A percentile compares a stretch with the other conserved stretches of the same genome.
Conservation (phyloP, 768 basidiomycete species). For the Filobasidium wieringae region DNA sequence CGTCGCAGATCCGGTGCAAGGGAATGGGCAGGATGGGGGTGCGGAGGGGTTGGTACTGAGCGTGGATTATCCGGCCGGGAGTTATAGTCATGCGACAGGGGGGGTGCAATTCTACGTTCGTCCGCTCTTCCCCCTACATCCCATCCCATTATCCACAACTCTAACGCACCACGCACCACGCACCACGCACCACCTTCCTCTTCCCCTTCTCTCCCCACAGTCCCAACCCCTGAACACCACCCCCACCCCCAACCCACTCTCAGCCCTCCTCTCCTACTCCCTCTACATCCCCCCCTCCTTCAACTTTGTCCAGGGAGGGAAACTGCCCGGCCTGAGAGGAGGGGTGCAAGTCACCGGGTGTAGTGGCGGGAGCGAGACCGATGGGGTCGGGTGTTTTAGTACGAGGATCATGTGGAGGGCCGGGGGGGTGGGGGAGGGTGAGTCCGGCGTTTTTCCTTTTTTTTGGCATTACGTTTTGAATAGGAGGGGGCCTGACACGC, state of each 20-base stretch:
- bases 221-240: not conserved
- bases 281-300: conserved; percentile 67
- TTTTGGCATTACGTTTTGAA: conserved; percentile 39
- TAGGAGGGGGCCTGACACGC: no score
- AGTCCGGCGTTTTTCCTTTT: conserved; percentile 31
- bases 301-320: conserved; percentile 68
- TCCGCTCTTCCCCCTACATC: not conserved
- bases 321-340: conserved; percentile 65
- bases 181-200: not conserved
- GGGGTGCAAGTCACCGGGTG: conserved; percentile 29
- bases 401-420: conserved; percentile 64
- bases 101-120: conserved; percentile 13
- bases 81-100: conserved; percentile 44
- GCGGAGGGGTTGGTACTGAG: not conserved
- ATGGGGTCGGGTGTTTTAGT: conserved; percentile 65
- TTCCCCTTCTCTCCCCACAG: not conserved
- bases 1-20: not conserved
- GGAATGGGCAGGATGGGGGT: not conserved
- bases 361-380: conserved; percentile 36
- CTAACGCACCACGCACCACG: not conserved
- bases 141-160: not conserved
- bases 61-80: conserved; percentile 33
- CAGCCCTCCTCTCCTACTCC: conserved; percentile 44
- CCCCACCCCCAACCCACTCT: not conserved
- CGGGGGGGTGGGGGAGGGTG: conserved; percentile 52